These are phyloP conservation scores for Penicillium sp. DNA, from an alignment of 2,329 filamentous ascomycete species.

Conservation along the genomic window DNA sequence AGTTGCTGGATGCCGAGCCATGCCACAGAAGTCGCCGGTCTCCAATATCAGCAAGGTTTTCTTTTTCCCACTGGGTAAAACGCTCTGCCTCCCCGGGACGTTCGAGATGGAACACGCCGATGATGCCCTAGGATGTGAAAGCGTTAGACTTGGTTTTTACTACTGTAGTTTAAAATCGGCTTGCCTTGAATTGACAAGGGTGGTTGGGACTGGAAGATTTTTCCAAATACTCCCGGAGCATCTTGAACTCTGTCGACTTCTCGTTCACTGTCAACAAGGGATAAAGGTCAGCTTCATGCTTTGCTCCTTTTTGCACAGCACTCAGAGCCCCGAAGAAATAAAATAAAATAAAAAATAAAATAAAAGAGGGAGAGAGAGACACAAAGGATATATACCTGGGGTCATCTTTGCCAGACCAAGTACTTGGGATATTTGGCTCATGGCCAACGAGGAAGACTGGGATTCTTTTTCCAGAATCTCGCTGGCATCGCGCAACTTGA, in stretches of 20 bases:
- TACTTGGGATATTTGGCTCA: not conserved
- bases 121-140: not conserved
- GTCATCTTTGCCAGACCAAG: slow-evolving; percentile 5
- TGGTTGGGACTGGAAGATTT: not conserved
- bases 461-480: not conserved
- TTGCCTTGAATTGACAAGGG: not conserved
- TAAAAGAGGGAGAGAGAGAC: not conserved
- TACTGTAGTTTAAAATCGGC: not conserved
- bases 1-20: slow-evolving; percentile 8
- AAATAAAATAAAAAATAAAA: too few relatives aligned
- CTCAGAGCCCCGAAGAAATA: too few relatives aligned
- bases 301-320: not conserved
- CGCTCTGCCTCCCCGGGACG: slow-evolving; percentile 12
- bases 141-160: not conserved
- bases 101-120: slow-evolving; percentile 13
- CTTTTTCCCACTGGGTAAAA: slow-evolving; percentile 2
- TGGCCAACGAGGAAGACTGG: not conserved
- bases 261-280: not conserved
- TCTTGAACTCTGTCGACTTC: not conserved
- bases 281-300: not conserved
- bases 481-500: not conserved
- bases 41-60: not conserved
- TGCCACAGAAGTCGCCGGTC: slow-evolving; percentile 17
- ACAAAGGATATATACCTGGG: not conserved
- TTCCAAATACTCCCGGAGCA: slow-evolving; percentile 3